Percentiles rank a stretch among this genome's conserved stretches.
phyloP scores from a whole-genome alignment of 768 basidiomycete genomes.

The Hypholoma fasciculare region DNA sequence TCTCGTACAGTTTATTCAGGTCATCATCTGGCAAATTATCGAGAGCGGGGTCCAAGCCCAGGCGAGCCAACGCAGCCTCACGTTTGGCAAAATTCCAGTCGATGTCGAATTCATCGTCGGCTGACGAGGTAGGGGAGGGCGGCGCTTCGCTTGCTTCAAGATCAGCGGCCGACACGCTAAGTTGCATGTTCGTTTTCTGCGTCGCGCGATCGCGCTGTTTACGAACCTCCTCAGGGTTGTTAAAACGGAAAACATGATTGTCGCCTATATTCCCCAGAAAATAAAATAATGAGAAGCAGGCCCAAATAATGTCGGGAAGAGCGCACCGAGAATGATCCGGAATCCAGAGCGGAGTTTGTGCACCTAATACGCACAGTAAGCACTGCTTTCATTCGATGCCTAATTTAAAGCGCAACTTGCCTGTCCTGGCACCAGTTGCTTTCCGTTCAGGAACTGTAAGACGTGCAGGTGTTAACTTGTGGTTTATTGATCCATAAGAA shows the following conservation, averaged over 20 bases:
- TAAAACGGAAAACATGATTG: slow-evolving; percentile 97
- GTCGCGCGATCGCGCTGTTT: slow-evolving; percentile 85
- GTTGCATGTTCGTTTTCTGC: slow-evolving; percentile 66
- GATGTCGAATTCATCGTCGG: slow-evolving; percentile 66
- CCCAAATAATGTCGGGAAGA: slow-evolving; percentile 7
- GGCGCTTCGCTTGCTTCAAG: slow-evolving; percentile 59
- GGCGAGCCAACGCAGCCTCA: slow-evolving; percentile 85
- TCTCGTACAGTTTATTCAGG: slow-evolving; percentile 90
- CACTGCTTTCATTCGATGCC: slow-evolving; percentile 1
- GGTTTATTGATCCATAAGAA: slow-evolving; percentile 1
- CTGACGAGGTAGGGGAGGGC: slow-evolving; percentile 71
- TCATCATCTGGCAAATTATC: slow-evolving; percentile 95
- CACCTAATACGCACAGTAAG: slow-evolving; percentile 40
- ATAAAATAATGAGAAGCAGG: slow-evolving; percentile 8
- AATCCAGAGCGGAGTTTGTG: slow-evolving; percentile 92
- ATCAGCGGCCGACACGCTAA: slow-evolving; percentile 67
- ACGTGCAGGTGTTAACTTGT: slow-evolving; percentile 4
- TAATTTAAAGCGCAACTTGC: slow-evolving; percentile 40
- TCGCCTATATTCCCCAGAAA: slow-evolving; percentile 56
- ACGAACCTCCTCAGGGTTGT: slow-evolving; percentile 92
- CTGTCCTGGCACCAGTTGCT: slow-evolving; percentile 75
- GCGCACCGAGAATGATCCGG: slow-evolving; percentile 90
- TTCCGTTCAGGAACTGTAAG: slow-evolving; percentile 88
- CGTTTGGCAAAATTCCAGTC: slow-evolving; percentile 98
- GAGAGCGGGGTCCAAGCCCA: slow-evolving; percentile 86